Evolutionary conservation across 805 yeast genomes (phyloP), one percentile per base, ranked within the genome.

Genomic region (Sungouiozyma ichnusensis): DNA sequence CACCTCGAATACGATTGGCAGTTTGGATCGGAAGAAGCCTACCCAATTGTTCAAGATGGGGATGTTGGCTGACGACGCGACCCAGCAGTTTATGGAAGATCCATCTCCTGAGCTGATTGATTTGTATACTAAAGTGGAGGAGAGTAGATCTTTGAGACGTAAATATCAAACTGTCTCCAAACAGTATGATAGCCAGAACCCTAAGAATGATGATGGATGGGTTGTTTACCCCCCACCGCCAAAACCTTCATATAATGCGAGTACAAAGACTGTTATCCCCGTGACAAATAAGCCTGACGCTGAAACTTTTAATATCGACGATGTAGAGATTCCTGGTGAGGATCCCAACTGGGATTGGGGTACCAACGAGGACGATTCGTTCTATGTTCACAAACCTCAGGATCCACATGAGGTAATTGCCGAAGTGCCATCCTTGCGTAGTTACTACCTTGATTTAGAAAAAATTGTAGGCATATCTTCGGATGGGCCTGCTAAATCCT

Each of bases 401-500:
- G 51, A 52, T 6, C 42, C 53, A 4, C 60, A 60, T 2, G 62
- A 67, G 27, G 46, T 64, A 2, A 52, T 81, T 16, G 72, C 78
- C 3, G 57, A 74, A n/a, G 71, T 86, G 16, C 97, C 98, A n/a
- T 71, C 85, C 1, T 69, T 92, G 45, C 74, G 76, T 41, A 97
- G 92, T 39, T 92, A 83, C 63, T 94, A 85, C 62, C 64, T 76
- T 49, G 98, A 90, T 61, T 64, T 87, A 53, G 92, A 83, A 41
- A 74, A 70, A 44, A 74, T 92, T 49, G 73, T 77, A n/a, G 63
- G 72, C 11, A 72, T 85, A 38, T 81, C 95, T 6, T 79, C 92
- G 3, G 96, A 88, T 63, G 99, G 99, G 0, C 98, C 99, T 4
- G 77, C 94, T 14, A 92, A 92, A 64, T 84, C 95, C 14, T 92